Evolutionary conservation across 2,329 filamentous ascomycete species (phyloP).

Genomic region (Penicillium sp.): DNA sequence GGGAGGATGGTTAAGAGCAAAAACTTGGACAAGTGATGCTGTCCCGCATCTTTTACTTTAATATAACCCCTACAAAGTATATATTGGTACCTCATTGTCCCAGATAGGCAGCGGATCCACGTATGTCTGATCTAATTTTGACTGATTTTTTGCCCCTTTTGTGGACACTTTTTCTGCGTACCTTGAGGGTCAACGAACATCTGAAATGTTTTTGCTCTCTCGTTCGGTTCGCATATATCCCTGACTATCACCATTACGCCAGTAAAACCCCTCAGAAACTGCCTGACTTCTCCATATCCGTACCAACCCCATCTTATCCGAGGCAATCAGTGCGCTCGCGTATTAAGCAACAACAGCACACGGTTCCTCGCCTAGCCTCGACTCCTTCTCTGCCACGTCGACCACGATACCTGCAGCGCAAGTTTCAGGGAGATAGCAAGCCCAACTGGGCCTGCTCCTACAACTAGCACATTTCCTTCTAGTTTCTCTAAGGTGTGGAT

Average conservation of each 20-base stretch:
- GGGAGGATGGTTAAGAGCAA: constrained; percentile 62
- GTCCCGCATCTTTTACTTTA: neutral
- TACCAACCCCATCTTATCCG: neutral
- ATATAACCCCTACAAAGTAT: neutral
- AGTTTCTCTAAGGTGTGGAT: neutral
- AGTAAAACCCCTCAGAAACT: neutral
- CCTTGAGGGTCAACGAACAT: neutral
- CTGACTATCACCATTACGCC: neutral
- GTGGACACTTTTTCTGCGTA: neutral
- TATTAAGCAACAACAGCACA: neutral
- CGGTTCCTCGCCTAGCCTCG: neutral
- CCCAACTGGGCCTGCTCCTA: neutral
- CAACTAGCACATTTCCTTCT: neutral
- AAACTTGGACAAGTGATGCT: constrained; percentile 55
- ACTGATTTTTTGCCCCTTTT: neutral
- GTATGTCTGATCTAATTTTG: neutral
- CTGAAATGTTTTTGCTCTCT: neutral
- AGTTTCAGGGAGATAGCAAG: neutral
- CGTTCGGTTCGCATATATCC: neutral
- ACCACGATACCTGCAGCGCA: neutral
- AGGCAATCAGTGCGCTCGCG: neutral
- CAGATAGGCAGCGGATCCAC: neutral
- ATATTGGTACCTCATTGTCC: neutral
- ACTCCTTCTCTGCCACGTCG: neutral
- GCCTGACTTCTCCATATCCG: neutral